Evolutionary conservation across 441 rosid genomes (phyloP).

Genomic region (Rhodomyrtus psidioides): DNA sequence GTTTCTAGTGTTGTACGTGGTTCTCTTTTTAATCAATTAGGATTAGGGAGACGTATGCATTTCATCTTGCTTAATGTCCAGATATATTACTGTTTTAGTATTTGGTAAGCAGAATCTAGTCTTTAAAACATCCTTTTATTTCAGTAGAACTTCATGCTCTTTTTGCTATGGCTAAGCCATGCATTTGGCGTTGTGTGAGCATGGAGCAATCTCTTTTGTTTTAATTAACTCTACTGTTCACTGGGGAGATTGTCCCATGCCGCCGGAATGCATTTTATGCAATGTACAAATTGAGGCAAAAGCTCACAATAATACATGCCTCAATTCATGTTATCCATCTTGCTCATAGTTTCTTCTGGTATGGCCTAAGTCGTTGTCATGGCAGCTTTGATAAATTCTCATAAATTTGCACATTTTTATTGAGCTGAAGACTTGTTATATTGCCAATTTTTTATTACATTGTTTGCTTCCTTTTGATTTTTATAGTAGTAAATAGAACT

Average conservation of each 20-base stretch:
- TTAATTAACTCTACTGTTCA: not conserved
- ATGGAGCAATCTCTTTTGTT: not conserved
- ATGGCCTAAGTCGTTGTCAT: not conserved
- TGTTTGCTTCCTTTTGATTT: not conserved
- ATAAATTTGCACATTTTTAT: not conserved
- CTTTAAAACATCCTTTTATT: not conserved
- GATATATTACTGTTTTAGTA: not conserved
- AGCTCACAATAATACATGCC: not conserved
- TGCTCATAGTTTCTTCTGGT: not conserved
- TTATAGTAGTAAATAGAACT: not conserved
- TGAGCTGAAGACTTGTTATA: not conserved
- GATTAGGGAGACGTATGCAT: not conserved
- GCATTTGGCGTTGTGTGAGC: not conserved
- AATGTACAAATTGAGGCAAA: not conserved
- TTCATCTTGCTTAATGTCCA: not conserved
- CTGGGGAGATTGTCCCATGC: not conserved
- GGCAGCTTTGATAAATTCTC: not conserved
- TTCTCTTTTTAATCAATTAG: not conserved
- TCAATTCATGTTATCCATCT: not conserved
- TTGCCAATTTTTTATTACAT: not conserved
- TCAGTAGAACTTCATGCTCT: not conserved
- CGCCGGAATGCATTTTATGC: not conserved
- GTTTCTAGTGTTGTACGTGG: not conserved
- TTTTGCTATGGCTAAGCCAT: not conserved
- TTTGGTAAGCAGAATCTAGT: not conserved